A percentile compares a stretch with the other conserved stretches of the same genome.
phyloP scores from a whole-genome alignment of 352 stramenopile species.

The Phytophthora pluvialis region DNA sequence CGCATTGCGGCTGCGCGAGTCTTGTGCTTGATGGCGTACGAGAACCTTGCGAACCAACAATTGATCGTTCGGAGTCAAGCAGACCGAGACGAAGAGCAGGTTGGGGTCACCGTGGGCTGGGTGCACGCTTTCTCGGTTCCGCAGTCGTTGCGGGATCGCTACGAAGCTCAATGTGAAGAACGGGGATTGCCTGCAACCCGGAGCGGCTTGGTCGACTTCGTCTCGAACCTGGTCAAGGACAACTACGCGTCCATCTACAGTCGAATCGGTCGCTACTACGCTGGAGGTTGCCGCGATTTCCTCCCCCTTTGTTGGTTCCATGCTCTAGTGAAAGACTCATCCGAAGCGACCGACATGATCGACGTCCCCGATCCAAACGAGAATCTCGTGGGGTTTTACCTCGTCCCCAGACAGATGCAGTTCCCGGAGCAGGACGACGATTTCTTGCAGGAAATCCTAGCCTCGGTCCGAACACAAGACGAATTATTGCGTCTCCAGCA shows the following conservation, averaged over 20 bases:
- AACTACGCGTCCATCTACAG: conserved; percentile 52
- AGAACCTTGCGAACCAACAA: conserved; percentile 49
- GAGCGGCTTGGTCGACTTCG: conserved; percentile 29
- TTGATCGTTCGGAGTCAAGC: conserved; percentile 20
- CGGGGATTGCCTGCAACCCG: conserved; percentile 10
- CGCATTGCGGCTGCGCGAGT: conserved; percentile 52
- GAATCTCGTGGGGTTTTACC: conserved; percentile 61
- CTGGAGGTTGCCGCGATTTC: conserved; percentile 43
- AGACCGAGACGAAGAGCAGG: conserved; percentile 15
- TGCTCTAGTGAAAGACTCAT: conserved; percentile 12
- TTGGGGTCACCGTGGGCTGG: conserved; percentile 59
- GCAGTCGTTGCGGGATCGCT: conserved; percentile 31
- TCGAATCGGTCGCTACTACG: conserved; percentile 58
- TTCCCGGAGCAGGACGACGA: conserved; percentile 62
- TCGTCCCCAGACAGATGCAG: conserved; percentile 64
- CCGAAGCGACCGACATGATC: conserved; percentile 6
- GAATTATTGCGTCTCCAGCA: conserved; percentile 36
- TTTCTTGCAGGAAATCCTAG: conserved; percentile 54
- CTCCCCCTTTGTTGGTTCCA: conserved; percentile 60
- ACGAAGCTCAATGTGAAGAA: conserved; percentile 28
- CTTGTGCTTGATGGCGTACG: conserved; percentile 57
- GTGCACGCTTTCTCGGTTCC: conserved; percentile 60
- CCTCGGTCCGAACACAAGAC: conserved; percentile 38
- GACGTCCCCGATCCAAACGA: conserved; percentile 53
- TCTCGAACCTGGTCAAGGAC: conserved; percentile 38